Conservation (phyloP, 768 basidiomycete species). For the Russula griseocarnosa region DNA sequence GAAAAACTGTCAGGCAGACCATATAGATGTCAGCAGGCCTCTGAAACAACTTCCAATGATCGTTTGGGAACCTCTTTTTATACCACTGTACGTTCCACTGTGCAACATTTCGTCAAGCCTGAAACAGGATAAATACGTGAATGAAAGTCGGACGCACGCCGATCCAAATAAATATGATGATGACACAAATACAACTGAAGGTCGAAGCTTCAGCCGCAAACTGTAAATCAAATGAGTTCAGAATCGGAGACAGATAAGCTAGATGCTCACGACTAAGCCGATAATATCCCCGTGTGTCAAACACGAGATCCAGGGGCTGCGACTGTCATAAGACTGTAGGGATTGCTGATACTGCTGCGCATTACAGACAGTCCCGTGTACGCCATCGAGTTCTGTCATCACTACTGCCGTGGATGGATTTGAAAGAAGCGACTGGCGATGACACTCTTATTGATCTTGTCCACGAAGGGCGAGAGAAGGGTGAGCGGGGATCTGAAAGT, state of each 20-base stretch:
- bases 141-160: constrained; percentile 5
- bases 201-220: constrained; percentile 36
- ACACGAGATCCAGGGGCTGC: constrained; percentile 27
- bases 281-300: constrained; percentile 38
- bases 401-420: not conserved
- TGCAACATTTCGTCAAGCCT: not conserved
- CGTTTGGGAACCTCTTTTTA: not conserved
- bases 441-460: not conserved
- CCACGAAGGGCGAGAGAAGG: not conserved
- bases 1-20: constrained; percentile 29
- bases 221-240: constrained; percentile 27
- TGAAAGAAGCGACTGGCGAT: not conserved
- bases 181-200: not conserved
- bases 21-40: constrained; percentile 42
- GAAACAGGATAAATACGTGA: no score
- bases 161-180: constrained; percentile 2
- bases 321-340: not conserved
- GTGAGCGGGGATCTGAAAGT: not conserved
- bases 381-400: not conserved
- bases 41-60: constrained; percentile 32
- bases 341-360: constrained; percentile 1
- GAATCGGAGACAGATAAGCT: constrained; percentile 3
- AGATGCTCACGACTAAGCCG: constrained; percentile 36
- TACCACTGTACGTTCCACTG: constrained; percentile 23
- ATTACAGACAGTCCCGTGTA: constrained; percentile 18